Evolutionary conservation across 225 moss, liverwort and hornwort genomes (phyloP), one percentile per base, ranked within the genome.

Genomic region (Bryoerythrophyllum caledonicum): DNA sequence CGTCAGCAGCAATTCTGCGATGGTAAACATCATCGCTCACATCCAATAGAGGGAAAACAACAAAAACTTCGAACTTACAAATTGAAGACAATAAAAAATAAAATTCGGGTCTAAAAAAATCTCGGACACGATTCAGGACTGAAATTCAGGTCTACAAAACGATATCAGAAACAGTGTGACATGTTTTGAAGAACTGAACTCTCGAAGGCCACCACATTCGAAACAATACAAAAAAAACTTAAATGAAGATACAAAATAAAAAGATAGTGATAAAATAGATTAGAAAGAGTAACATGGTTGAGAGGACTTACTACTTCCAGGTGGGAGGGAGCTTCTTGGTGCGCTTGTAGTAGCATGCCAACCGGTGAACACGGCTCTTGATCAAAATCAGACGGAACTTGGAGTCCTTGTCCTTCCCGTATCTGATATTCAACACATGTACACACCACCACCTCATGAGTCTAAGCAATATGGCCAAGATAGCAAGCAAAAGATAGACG

Each of bases 281-380:
- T n/a, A n/a, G n/a, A n/a, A n/a, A n/a, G n/a, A n/a, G n/a, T 0
- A 5, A 60, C 3, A 65, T 13, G 10, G 11, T 34, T 15, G 11
- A 38, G 17, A 8, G 0, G 46, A 89, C 90, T 86, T 79, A 85
- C 90, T 89, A 89, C 81, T 92, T 92, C 91, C 91, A 90, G 74
- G 86, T 90, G 13, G 90, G 90, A 0, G 91, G 90, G 15, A 92
- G 90, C 86, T 92, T 90, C 90, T 90, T 92, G 76, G 92, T 88
- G 63, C 92, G 88, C 90, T 92, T 92, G 79, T 92, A 92, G 76
- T 90, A 92, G 63, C 90, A 85, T 10, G 92, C 92, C 82, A 92
- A 74, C 63, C 88, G 61, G 23, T 92, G 92, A 6, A 90, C 86
- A 37, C 88, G 84, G 71, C 92, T 92, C 85, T 92, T 90, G 63